phyloP scores from a whole-genome alignment of 2,329 filamentous ascomycete species.

The Cladophialophora carrionii region DNA sequence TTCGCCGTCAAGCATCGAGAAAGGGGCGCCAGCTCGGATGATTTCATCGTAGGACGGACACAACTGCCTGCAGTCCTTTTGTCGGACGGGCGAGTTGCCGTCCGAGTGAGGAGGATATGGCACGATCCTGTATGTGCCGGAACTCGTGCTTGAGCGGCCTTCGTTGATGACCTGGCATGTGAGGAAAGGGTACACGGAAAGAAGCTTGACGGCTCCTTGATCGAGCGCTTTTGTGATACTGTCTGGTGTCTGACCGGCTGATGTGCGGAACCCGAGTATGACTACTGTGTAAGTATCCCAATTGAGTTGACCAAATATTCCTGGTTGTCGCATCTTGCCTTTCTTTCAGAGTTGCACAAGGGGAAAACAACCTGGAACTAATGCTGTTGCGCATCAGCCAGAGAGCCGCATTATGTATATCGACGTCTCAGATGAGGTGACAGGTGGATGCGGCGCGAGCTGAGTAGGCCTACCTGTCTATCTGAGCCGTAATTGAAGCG shows the following conservation, averaged over 20 bases:
- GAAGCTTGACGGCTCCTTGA: conserved; percentile 15
- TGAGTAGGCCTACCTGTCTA: neutral
- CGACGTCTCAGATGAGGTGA: neutral
- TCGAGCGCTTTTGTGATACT: conserved; percentile 15
- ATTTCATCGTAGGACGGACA: conserved; percentile 35
- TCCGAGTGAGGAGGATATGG: conserved; percentile 30
- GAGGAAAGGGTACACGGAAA: conserved; percentile 19
- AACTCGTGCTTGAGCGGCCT: conserved; percentile 20
- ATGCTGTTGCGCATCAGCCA: neutral
- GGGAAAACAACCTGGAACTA: neutral
- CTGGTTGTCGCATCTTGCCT: conserved; percentile 20
- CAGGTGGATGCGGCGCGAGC: neutral
- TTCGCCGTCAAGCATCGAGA: conserved; percentile 42
- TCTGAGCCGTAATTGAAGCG: neutral
- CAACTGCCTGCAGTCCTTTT: conserved; percentile 34
- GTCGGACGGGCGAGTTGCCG: conserved; percentile 32
- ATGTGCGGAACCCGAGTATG: conserved; percentile 14
- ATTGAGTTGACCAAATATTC: conserved; percentile 18
- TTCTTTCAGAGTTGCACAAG: neutral
- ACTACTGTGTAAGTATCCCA: conserved; percentile 20
- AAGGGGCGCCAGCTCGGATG: conserved; percentile 37
- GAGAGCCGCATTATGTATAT: neutral
- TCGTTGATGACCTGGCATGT: conserved; percentile 19
- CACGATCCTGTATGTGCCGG: conserved; percentile 27
- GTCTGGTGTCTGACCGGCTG: neutral